Evolutionary conservation across 1,284 basidiomycete genomes (phyloP).

Genomic region (Schizophyllum commune): DNA sequence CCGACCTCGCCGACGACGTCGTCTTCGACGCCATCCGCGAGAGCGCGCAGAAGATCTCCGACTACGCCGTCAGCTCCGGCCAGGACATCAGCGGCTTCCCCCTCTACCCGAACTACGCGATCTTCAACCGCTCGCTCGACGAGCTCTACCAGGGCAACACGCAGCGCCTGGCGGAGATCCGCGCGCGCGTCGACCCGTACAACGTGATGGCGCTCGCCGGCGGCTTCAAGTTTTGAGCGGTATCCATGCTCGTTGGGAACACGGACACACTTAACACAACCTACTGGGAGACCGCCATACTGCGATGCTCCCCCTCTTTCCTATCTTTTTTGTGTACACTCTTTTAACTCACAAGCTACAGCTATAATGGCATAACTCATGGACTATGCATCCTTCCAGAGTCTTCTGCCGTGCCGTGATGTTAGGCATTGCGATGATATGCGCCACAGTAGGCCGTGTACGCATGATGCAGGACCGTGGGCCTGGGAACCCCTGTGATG

Average conservation of each 20-base stretch:
- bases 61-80: slow-evolving; percentile 10
- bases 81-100: slow-evolving; percentile 17
- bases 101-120: slow-evolving; percentile 22
- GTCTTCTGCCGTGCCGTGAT: too few relatives aligned
- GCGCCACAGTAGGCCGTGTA: too few relatives aligned
- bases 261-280: neutral
- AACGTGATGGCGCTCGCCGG: slow-evolving; percentile 40
- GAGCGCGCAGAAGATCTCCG: slow-evolving; percentile 9
- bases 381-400: too few relatives aligned
- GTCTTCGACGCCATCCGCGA: slow-evolving; percentile 6
- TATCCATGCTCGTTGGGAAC: neutral
- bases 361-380: too few relatives aligned
- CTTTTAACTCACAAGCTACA: too few relatives aligned
- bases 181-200: slow-evolving; percentile 28
- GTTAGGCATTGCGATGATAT: too few relatives aligned
- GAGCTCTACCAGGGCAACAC: slow-evolving; percentile 29
- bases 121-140: slow-evolving; percentile 16
- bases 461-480: too few relatives aligned
- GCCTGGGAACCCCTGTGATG: too few relatives aligned
- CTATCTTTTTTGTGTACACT: too few relatives aligned
- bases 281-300: too few relatives aligned
- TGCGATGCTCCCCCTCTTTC: too few relatives aligned
- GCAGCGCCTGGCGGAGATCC: slow-evolving; percentile 23
- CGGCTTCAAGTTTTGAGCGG: slow-evolving; percentile 20
- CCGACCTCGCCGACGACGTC: neutral